Percentiles rank a stretch among this genome's conserved stretches.
phyloP scores from a whole-genome alignment of 2,329 filamentous ascomycete genomes.

The Sodiomyces alkalinus region DNA sequence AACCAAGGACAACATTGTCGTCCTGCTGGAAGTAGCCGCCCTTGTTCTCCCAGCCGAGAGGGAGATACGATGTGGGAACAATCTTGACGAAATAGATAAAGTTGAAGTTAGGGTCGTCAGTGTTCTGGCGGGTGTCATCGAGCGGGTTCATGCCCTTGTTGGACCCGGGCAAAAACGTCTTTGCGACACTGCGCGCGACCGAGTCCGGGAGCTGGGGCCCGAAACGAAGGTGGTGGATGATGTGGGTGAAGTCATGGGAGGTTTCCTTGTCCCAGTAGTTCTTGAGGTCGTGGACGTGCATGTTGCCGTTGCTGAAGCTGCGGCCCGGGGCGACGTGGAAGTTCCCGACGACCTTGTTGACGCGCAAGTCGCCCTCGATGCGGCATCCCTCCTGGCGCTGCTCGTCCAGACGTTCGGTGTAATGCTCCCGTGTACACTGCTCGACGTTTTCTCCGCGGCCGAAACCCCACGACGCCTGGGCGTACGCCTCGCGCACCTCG shows the following conservation, averaged over 20 bases:
- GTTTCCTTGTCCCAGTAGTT: slow-evolving; percentile 72
- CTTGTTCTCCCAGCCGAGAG: slow-evolving; percentile 70
- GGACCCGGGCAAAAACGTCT: slow-evolving; percentile 48
- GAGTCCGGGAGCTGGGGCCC: slow-evolving; percentile 77
- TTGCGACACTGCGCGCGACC: slow-evolving; percentile 43
- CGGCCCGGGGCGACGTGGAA: slow-evolving; percentile 96
- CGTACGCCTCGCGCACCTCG: slow-evolving; percentile 91
- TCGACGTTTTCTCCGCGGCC: slow-evolving; percentile 84
- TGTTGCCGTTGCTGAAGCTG: slow-evolving; percentile 89
- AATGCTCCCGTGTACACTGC: slow-evolving; percentile 91
- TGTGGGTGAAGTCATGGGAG: slow-evolving; percentile 77
- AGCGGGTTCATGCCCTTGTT: slow-evolving; percentile 89
- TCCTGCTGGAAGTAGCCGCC: slow-evolving; percentile 22
- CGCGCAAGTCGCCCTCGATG: slow-evolving; percentile 77
- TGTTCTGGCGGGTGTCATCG: slow-evolving; percentile 63
- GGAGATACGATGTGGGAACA: slow-evolving; percentile 86
- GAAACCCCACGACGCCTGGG: slow-evolving; percentile 80
- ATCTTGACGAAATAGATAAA: slow-evolving; percentile 99
- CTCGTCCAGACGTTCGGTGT: slow-evolving; percentile 71
- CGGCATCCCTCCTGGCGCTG: slow-evolving; percentile 89
- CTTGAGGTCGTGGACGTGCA: slow-evolving; percentile 95
- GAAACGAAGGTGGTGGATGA: slow-evolving; percentile 79
- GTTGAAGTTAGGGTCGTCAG: slow-evolving; percentile 74
- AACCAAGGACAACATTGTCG: slow-evolving; percentile 49
- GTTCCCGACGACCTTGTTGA: slow-evolving; percentile 98